Conservation (phyloP, 768 basidiomycete genomes). For the Trametes maxima region DNA sequence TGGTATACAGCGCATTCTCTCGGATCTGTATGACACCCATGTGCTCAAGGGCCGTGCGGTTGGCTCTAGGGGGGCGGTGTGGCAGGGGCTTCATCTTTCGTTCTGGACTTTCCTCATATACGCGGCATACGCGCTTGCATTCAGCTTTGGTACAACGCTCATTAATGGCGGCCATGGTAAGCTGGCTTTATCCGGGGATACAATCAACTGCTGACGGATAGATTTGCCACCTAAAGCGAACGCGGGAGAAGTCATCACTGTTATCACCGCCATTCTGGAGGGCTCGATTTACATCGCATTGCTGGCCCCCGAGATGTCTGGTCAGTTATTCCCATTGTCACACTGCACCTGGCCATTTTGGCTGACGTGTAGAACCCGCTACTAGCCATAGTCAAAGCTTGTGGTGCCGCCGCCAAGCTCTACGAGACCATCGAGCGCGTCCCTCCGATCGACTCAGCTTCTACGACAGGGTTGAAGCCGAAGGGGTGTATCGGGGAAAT, state of each 20-base stretch:
- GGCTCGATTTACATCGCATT: constrained; percentile 87
- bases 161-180: constrained; percentile 59
- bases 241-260: constrained; percentile 78
- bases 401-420: constrained; percentile 85
- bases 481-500: constrained; percentile 73
- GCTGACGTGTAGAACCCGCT: background rate
- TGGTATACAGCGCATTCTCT: constrained; percentile 69
- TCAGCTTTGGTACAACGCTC: constrained; percentile 87
- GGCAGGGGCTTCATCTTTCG: constrained; percentile 61
- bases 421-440: constrained; percentile 86
- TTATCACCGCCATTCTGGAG: constrained; percentile 80
- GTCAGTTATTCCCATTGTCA: constrained; percentile 37
- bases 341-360: too few relatives aligned
- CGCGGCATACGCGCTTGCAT: constrained; percentile 74
- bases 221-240: constrained; percentile 41
- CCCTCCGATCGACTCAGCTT: constrained; percentile 82
- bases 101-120: constrained; percentile 87
- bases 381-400: constrained; percentile 71
- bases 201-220: background rate
- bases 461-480: constrained; percentile 66
- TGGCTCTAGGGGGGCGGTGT: constrained; percentile 59
- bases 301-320: constrained; percentile 87
- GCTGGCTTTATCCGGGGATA: constrained; percentile 5
- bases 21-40: constrained; percentile 63
- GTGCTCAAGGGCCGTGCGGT: constrained; percentile 53